These are phyloP conservation scores for Pleurotus djamor DNA, from an alignment of 768 basidiomycete species.

Conservation along the genomic window DNA sequence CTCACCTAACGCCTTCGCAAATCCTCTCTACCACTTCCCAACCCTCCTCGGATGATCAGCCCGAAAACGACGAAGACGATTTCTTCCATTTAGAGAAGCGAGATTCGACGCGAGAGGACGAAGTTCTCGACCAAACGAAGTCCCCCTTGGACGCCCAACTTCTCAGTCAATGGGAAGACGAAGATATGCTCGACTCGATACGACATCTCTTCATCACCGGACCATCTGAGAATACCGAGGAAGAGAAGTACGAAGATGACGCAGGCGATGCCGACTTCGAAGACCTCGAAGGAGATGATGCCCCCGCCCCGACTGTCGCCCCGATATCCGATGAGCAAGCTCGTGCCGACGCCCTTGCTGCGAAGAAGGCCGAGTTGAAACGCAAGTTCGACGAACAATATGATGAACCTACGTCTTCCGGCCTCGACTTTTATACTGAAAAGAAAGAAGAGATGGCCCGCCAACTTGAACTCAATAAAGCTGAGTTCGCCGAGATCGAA, in stretches of 20 bases:
- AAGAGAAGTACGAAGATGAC: slow-evolving; percentile 37
- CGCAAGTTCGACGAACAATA: slow-evolving; percentile 97
- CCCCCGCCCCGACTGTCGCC: slow-evolving; percentile 11
- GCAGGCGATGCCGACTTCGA: slow-evolving; percentile 40
- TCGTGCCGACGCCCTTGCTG: slow-evolving; percentile 57
- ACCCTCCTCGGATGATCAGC: slow-evolving; percentile 13
- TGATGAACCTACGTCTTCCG: slow-evolving; percentile 79
- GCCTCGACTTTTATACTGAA: slow-evolving; percentile 86
- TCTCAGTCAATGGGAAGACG: slow-evolving; percentile 79
- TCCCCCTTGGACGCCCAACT: slow-evolving; percentile 45
- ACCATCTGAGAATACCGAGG: slow-evolving; percentile 27
- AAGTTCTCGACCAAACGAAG: slow-evolving; percentile 71
- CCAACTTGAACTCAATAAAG: slow-evolving; percentile 78
- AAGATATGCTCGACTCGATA: slow-evolving; percentile 83
- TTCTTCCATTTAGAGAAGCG: slow-evolving; percentile 65
- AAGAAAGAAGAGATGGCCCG: slow-evolving; percentile 90
- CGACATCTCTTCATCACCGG: slow-evolving; percentile 91
- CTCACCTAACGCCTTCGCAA: slow-evolving; percentile 64
- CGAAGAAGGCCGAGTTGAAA: slow-evolving; percentile 90
- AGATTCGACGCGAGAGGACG: slow-evolving; percentile 31
- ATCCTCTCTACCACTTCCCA: slow-evolving; percentile 44
- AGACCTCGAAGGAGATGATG: slow-evolving; percentile 29
- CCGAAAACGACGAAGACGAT: slow-evolving; percentile 56
- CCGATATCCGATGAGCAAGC: slow-evolving; percentile 26
- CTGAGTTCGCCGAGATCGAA: slow-evolving; percentile 75